Percentiles rank a stretch among this genome's conserved stretches.
These are phyloP conservation scores for Rhizopus arrhizus DNA, from an alignment of 371 early-diverging fungal species.

Conservation along the genomic window DNA sequence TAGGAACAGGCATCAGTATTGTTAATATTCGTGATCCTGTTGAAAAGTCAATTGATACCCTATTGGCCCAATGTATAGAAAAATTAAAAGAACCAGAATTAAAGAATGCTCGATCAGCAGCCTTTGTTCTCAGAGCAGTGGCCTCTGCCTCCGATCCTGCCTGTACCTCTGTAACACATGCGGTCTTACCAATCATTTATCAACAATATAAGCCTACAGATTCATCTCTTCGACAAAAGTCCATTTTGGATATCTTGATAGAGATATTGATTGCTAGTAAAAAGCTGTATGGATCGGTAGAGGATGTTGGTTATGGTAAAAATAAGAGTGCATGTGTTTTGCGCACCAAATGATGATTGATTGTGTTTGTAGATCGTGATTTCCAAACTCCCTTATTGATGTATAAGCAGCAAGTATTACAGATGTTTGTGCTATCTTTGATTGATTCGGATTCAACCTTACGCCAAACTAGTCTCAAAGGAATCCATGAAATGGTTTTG, in stretches of 20 bases:
- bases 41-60: conserved; percentile 61
- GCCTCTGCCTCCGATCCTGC: conserved; percentile 72
- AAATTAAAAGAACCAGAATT: conserved; percentile 67
- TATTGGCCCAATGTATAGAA: conserved; percentile 63
- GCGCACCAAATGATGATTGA: background rate
- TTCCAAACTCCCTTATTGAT: conserved; percentile 60
- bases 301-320: conserved; percentile 25
- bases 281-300: conserved; percentile 58
- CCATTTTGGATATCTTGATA: conserved; percentile 59
- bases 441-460: conserved; percentile 26
- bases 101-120: conserved; percentile 67
- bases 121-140: conserved; percentile 61
- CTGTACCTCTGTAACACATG: conserved; percentile 58
- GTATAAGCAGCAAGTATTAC: conserved; percentile 51
- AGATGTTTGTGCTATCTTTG: conserved; percentile 30
- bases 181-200: conserved; percentile 52
- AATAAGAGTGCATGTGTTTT: background rate
- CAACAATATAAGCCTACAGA: conserved; percentile 47
- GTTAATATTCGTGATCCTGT: conserved; percentile 53
- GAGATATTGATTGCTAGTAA: conserved; percentile 61
- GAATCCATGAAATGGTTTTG: conserved; percentile 62
- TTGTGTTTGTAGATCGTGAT: conserved; percentile 52
- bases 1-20: conserved; percentile 57
- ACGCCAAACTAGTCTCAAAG: conserved; percentile 58
- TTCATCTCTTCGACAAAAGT: conserved; percentile 55